Evolutionary conservation across 495 filamentous ascomycete genomes (phyloP).

Genomic region (Aspergillus baeticus): DNA sequence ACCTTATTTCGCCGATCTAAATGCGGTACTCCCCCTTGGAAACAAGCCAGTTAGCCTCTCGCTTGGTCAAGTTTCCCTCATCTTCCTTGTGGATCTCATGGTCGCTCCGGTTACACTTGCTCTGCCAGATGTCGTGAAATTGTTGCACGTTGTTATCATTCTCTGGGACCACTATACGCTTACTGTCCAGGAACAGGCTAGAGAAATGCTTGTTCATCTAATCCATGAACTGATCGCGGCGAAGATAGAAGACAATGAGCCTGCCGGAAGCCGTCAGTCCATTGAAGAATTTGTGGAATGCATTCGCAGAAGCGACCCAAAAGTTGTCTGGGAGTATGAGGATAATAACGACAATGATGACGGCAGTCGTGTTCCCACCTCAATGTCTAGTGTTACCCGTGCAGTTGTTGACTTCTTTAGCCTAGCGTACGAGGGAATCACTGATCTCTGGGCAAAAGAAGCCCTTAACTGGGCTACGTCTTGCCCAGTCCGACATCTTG

Average conservation of each 20-base stretch:
- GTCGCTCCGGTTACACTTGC: slow-evolving; percentile 82
- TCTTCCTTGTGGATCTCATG: slow-evolving; percentile 93
- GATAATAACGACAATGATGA: slow-evolving; percentile 77
- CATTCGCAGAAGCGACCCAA: slow-evolving; percentile 79
- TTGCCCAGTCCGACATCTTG: slow-evolving; percentile 92
- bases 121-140: slow-evolving; percentile 72
- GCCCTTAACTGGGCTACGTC: slow-evolving; percentile 94
- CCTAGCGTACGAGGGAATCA: slow-evolving; percentile 79
- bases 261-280: slow-evolving; percentile 61
- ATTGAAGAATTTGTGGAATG: slow-evolving; percentile 90
- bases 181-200: slow-evolving; percentile 93
- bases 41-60: slow-evolving; percentile 91
- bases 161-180: slow-evolving; percentile 96
- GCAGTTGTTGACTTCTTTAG: slow-evolving; percentile 84
- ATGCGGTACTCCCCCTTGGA: slow-evolving; percentile 74
- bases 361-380: slow-evolving; percentile 75
- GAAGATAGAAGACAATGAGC: slow-evolving; percentile 72
- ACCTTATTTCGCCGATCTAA: slow-evolving; percentile 87
- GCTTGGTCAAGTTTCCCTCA: slow-evolving; percentile 87
- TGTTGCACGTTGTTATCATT: slow-evolving; percentile 88
- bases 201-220: slow-evolving; percentile 96
- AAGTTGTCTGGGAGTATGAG: slow-evolving; percentile 91
- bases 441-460: slow-evolving; percentile 85
- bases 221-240: slow-evolving; percentile 97
- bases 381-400: slow-evolving; percentile 79